Evolutionary conservation across 495 filamentous ascomycete species (phyloP).

Genomic region (Hypoxylon fragiforme): DNA sequence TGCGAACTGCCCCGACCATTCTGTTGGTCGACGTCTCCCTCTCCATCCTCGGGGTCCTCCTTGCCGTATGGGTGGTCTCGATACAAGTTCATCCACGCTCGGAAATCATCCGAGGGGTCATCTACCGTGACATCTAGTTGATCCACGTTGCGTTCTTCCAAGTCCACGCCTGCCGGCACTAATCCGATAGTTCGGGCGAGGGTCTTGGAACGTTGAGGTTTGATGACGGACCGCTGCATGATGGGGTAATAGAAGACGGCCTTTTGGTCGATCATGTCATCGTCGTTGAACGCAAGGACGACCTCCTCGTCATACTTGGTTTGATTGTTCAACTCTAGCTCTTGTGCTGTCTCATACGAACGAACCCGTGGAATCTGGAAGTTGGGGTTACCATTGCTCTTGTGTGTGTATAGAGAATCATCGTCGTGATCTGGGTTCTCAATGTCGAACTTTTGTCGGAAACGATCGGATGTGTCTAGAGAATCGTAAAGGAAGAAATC

Average conservation of each 20-base stretch:
- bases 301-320: conserved; percentile 63
- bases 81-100: conserved; percentile 43
- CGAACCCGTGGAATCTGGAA: conserved; percentile 80
- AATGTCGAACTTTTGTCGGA: conserved; percentile 74
- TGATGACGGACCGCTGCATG: conserved; percentile 62
- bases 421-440: conserved; percentile 70
- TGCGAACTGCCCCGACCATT: conserved; percentile 26
- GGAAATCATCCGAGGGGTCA: conserved; percentile 47
- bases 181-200: conserved; percentile 52
- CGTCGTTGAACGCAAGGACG: conserved; percentile 53
- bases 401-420: conserved; percentile 65
- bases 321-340: conserved; percentile 66
- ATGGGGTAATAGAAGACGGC: conserved; percentile 93
- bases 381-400: conserved; percentile 46
- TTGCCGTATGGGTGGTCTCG: conserved; percentile 46
- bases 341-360: conserved; percentile 78
- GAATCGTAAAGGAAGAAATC: conserved; percentile 76
- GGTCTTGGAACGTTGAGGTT: conserved; percentile 59
- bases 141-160: conserved; percentile 45
- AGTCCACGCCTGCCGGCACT: conserved; percentile 37
- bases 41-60: conserved; percentile 35
- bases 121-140: conserved; percentile 50
- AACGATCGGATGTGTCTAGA: conserved; percentile 55
- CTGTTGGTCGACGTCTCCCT: conserved; percentile 7
- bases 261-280: conserved; percentile 52